Evolutionary conservation across 495 filamentous ascomycete genomes (phyloP).

Genomic region (Penicillium steckii): DNA sequence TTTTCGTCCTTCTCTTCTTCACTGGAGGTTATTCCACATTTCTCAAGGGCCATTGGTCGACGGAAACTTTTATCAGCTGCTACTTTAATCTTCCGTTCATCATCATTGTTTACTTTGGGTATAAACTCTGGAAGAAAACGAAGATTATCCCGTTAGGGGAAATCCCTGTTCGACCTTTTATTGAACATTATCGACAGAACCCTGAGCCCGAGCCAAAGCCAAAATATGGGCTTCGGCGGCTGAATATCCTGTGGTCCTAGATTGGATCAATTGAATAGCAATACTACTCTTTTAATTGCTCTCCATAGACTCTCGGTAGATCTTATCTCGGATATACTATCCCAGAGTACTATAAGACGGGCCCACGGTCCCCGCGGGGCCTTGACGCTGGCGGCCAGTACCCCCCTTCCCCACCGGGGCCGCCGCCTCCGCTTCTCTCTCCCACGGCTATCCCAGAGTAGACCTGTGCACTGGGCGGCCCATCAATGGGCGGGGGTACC

Average conservation of each 20-base stretch:
- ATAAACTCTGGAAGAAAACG: conserved; percentile 55
- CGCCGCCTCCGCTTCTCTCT: no score
- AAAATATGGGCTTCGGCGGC: conserved; percentile 9
- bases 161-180: conserved; percentile 36
- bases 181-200: conserved; percentile 24
- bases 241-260: conserved; percentile 28
- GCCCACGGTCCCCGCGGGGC: no score
- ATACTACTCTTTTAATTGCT: background rate
- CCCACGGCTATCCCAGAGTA: no score
- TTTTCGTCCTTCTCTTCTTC: conserved; percentile 43
- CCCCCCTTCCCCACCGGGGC: no score
- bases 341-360: no score
- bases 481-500: no score
- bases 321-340: background rate
- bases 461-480: no score
- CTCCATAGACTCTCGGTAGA: background rate
- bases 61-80: conserved; percentile 11
- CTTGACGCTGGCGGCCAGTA: no score
- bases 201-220: conserved; percentile 21
- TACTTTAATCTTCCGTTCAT: conserved; percentile 55
- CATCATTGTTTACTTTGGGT: conserved; percentile 48
- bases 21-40: conserved; percentile 60
- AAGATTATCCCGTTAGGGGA: conserved; percentile 50
- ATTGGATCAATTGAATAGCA: background rate
- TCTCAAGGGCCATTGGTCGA: conserved; percentile 39